phyloP scores from a whole-genome alignment of 768 basidiomycete genomes.

The Myochromella boudieri region DNA sequence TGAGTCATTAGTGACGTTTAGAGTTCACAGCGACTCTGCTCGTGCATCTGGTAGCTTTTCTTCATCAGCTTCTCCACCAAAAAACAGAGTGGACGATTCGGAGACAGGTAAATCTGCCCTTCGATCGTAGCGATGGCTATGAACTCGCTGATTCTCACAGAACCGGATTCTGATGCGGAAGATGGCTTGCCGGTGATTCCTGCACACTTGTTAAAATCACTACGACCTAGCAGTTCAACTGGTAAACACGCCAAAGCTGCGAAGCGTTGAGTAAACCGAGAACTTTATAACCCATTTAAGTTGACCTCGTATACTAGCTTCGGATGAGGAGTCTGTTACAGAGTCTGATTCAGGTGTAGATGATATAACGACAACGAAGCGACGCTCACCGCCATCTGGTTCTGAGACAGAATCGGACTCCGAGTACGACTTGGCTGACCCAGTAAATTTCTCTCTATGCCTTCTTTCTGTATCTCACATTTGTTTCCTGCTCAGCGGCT shows the following conservation, averaged over 20 bases:
- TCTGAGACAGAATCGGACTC: slow-evolving; percentile 49
- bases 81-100: slow-evolving; percentile 39
- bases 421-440: slow-evolving; percentile 29
- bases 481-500: slow-evolving; percentile 16
- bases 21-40: no score
- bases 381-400: slow-evolving; percentile 4
- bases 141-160: no score
- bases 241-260: slow-evolving; percentile 11
- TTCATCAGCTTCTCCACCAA: no score
- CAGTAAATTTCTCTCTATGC: slow-evolving; percentile 19
- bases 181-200: slow-evolving; percentile 2
- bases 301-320: neutral
- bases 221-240: neutral
- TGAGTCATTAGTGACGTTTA: no score
- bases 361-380: slow-evolving; percentile 1
- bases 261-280: slow-evolving; percentile 7
- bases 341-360: slow-evolving; percentile 42
- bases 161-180: slow-evolving; percentile 28
- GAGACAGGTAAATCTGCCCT: slow-evolving; percentile 31
- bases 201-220: neutral
- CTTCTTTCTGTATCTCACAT: neutral
- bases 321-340: slow-evolving; percentile 21
- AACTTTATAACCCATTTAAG: neutral
- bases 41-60: no score
- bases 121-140: neutral